Percentiles rank a stretch among this genome's conserved stretches.
phyloP scores from a whole-genome alignment of 768 basidiomycete genomes.

The Gymnopilus junonius region DNA sequence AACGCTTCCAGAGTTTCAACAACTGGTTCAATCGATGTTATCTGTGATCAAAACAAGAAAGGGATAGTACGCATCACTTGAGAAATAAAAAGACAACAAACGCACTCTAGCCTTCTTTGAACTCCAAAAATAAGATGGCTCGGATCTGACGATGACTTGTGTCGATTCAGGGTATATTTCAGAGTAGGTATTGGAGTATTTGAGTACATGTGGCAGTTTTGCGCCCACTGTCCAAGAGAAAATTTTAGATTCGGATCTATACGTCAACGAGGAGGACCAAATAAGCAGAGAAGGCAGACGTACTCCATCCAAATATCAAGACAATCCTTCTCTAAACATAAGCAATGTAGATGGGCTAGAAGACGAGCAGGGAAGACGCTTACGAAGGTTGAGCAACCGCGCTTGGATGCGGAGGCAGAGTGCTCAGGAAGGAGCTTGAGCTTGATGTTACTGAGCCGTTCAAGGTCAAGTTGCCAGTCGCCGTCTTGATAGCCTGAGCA shows the following conservation, averaged over 20 bases:
- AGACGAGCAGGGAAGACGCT: not conserved
- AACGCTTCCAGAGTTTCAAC: constrained; percentile 40
- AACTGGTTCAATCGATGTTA: constrained; percentile 36
- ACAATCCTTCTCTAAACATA: constrained; percentile 34
- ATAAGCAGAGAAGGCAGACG: constrained; percentile 17
- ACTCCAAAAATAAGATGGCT: constrained; percentile 40
- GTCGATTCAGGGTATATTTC: constrained; percentile 47
- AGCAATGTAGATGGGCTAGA: not conserved
- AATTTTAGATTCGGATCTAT: too few species aligned
- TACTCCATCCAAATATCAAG: constrained; percentile 52
- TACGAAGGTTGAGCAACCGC: constrained; percentile 18
- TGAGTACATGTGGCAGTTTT: constrained; percentile 45
- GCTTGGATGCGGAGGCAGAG: too few species aligned
- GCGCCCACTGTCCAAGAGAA: too few species aligned
- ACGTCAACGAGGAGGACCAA: too few species aligned
- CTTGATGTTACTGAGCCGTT: not conserved
- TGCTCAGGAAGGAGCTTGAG: too few species aligned
- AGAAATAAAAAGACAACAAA: not conserved
- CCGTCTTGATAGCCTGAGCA: not conserved
- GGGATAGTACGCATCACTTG: not conserved
- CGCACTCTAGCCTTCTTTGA: constrained; percentile 35
- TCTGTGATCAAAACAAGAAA: constrained; percentile 20
- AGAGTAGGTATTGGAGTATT: constrained; percentile 46
- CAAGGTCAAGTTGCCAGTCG: too few species aligned
- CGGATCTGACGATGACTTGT: constrained; percentile 43